These are phyloP conservation scores for Talaromyces sp. DNA, from an alignment of 2,329 filamentous ascomycete species.

Conservation along the genomic window DNA sequence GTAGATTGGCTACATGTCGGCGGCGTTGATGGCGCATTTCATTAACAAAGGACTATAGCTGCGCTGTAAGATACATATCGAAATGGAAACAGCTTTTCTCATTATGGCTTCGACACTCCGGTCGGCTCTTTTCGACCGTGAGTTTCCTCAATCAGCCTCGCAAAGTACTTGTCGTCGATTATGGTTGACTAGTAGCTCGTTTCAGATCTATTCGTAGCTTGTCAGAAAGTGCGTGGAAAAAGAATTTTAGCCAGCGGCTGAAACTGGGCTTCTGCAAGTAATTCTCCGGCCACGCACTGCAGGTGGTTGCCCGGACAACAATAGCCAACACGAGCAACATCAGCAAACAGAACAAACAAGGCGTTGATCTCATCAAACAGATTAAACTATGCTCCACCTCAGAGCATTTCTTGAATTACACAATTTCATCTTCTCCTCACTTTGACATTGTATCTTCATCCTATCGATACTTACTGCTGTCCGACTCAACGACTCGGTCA, in stretches of 20 bases:
- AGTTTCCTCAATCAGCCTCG: not conserved
- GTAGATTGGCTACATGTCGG: not conserved
- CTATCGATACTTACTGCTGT: constrained; percentile 6
- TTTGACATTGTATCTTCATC: constrained; percentile 16
- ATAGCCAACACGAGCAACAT: constrained; percentile 3
- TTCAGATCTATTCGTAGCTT: not conserved
- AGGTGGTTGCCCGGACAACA: constrained; percentile 16
- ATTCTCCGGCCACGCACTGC: constrained; percentile 6
- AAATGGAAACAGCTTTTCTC: not conserved
- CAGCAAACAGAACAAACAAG: constrained; percentile 16
- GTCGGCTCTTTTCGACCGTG: not conserved
- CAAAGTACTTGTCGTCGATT: not conserved
- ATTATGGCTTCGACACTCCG: not conserved
- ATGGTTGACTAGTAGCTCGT: not conserved
- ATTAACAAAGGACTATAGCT: not conserved
- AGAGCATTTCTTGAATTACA: constrained; percentile 27
- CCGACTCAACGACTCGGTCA: not conserved
- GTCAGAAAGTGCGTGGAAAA: constrained; percentile 1
- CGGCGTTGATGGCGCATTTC: constrained; percentile 9
- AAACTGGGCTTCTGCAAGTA: no score
- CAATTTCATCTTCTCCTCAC: constrained; percentile 1
- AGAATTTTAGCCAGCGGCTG: not conserved
- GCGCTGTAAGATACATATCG: not conserved
- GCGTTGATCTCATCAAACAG: constrained; percentile 11
- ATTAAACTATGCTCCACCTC: constrained; percentile 30